Base-by-base conservation (phyloP, 768 basidiomycete genomes). In the Rhizopogon vesiculosus region DNA sequence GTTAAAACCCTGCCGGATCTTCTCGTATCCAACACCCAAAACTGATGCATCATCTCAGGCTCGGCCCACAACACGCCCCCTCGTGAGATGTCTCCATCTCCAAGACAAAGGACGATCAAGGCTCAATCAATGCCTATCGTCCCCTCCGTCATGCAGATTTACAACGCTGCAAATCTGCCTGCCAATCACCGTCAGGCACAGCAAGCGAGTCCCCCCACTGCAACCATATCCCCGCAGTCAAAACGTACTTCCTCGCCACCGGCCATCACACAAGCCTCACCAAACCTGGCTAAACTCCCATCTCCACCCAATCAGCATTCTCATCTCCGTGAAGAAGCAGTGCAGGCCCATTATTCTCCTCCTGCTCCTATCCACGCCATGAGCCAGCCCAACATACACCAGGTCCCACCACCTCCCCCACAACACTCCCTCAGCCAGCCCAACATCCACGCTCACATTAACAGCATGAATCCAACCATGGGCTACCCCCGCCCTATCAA, bases 401-500 rank as follows among this genome's bases (percentile, higher is more conserved):
- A 66, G 49, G 56, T 72, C 9, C 77, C 65, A 60, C 81, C 55
- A 63, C 67, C 62, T 64, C 69, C 63, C 63, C 75, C 72, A 16
- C 25, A 53, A 4, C 72, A 72, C 51, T 56, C 63, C 29, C 65
- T 59, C 61, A 63, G 54, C 60, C 64, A 65, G 7, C 58, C 69
- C 56, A 72, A 66, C 62, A 61, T 61, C 41, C 62, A 62, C 54
- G 41, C 53, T 25, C 71, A 69, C 58, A 57, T 68, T 49, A 71
- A 25, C 25, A 25, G 66, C 58, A 69, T 59, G 55, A 68, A 66
- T 52, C 65, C 66, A 31, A 58, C 64, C 9, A 73, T 79, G 46
- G 82, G 81, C 38, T 85, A 85, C 54, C 78, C 86, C n/a, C 84
- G 87, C 9, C 82, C 86, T 2, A 76, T 85, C 49, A 78, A 79